Evolutionary conservation across 139 green algal genomes (phyloP), one percentile per base, ranked within the genome.

Genomic region (Chlamydomonas schloesseri): DNA sequence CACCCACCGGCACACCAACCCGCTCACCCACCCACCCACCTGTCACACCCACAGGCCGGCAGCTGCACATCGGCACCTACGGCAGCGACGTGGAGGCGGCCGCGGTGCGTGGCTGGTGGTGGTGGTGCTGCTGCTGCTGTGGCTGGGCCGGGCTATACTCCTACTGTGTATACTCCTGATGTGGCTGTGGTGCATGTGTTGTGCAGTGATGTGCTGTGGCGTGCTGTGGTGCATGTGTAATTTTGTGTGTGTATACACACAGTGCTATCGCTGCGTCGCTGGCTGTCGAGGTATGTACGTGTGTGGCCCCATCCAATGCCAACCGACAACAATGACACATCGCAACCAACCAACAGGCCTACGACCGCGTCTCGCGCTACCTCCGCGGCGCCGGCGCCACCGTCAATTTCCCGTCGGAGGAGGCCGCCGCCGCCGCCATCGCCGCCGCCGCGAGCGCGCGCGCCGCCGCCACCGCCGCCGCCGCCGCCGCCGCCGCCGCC

Each of bases 31-130:
- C 65, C n/a, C 2, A 71, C 11, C 29, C 20, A n/a, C 10, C 1
- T 8, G 3, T 21, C 26, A 1, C 47, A 37, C 8, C 47, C 29
- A 0, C 82, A 88, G 82, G 82, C 53, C 57, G 71, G 42, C 82
- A 88, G 42, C 60, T 82, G 23, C 82, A 91, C 74, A 79, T 92
- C 57, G 84, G 89, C 65, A 92, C 88, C 23, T 93, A 88, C 76
- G 76, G 70, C 15, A 91, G 81, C 0, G 83, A 90, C 33, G 47
- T 84, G 58, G 86, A 91, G 75, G 90, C 90, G 18, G 90, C 78
- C 13, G 21, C 67, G 78, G 78, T 84, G 68, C 3, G 78, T 67
- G 6, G 29, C 13, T n/a, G n/a, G n/a, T n/a, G n/a, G n/a, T n/a
- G n/a, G n/a, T n/a, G n/a, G n/a, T n/a, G n/a, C n/a, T n/a, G n/a